Base-by-base conservation (phyloP, 1,284 basidiomycete genomes). In the Hypsizygus ulmarius region DNA sequence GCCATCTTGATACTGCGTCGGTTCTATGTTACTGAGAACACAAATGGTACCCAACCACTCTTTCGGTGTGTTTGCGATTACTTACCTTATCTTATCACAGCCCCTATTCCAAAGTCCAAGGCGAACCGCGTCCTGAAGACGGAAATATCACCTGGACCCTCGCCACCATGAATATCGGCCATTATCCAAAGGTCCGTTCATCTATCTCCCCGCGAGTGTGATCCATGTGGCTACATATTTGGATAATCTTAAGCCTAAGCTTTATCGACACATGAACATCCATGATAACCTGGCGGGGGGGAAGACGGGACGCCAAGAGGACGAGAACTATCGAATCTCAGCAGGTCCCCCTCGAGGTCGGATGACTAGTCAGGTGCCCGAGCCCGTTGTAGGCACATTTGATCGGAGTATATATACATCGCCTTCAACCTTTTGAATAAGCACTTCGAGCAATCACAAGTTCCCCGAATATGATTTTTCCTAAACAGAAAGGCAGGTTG, bases 1-100 rank as follows among this genome's bases (percentile, higher is more conserved):
- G 94, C 96, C 5, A 98, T 99, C 63, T 88, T 99, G 84, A 78
- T 97, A 34, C 72, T 99, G 15, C 85, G 97, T 7, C 80, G 89
- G 29, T 99, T 99, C 69, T 99, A 99, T 69, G 81, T 98, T 59
- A 95, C 92, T 0, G 93, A 97, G 66, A 99, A 99, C 65, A 74
- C 76, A 6, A 95, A 96, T 61, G 95, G 95, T 93, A 55, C 28
- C 39, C 21, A 39, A 27, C 11, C 14, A 19, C 1, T 33, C 46
- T 32, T 21, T 15, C 25, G 9, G 0, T 32, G 32, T 11, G 14
- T 11, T 30, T n/a, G 8, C 21, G 4, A 25, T 35, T 16, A 33
- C 39, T 44, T 15, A 45, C 21, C 32, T 47, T 41, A 34, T 29
- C 27, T 34, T 11, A 7, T 36, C 10, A 36, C 21, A 93, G 91